These are phyloP conservation scores for Neonectria neomacrospora DNA, from an alignment of 2,329 filamentous ascomycete genomes.

Conservation along the genomic window DNA sequence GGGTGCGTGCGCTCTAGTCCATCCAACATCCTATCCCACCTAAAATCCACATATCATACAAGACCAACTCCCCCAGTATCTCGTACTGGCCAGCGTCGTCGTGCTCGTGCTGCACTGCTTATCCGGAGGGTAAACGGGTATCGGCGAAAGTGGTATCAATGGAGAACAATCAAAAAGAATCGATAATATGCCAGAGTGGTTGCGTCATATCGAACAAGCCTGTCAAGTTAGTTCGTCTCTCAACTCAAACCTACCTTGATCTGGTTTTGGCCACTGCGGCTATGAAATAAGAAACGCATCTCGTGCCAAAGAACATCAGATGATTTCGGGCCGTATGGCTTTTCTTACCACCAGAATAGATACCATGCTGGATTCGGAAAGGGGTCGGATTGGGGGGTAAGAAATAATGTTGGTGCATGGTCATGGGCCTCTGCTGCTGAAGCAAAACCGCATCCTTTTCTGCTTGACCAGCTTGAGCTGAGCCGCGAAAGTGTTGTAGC, in stretches of 20 bases:
- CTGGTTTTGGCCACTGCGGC: not conserved
- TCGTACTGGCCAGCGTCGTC: constrained; percentile 28
- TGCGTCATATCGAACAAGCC: constrained; percentile 21
- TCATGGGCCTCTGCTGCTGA: not conserved
- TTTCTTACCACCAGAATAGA: constrained; percentile 41
- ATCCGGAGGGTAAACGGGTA: constrained; percentile 35
- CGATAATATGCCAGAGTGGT: constrained; percentile 5
- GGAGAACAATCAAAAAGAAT: constrained; percentile 11
- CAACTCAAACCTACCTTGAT: constrained; percentile 32
- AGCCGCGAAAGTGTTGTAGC: constrained; percentile 22
- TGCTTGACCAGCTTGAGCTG: constrained; percentile 23
- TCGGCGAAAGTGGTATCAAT: constrained; percentile 38
- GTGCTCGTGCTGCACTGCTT: constrained; percentile 29
- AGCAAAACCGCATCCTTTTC: constrained; percentile 17
- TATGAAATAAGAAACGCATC: not conserved
- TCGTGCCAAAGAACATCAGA: constrained; percentile 2
- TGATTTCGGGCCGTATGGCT: constrained; percentile 22
- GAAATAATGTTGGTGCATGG: constrained; percentile 4
- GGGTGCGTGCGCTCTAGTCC: constrained; percentile 24
- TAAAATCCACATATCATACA: constrained; percentile 33
- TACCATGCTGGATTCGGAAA: constrained; percentile 15
- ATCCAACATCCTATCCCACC: constrained; percentile 38
- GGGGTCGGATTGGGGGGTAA: constrained; percentile 10
- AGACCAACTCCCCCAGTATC: constrained; percentile 26
- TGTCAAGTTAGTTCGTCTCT: constrained; percentile 34